phyloP scores from a whole-genome alignment of 2,329 filamentous ascomycete species.

The Hymenoscyphus fructigenus region DNA sequence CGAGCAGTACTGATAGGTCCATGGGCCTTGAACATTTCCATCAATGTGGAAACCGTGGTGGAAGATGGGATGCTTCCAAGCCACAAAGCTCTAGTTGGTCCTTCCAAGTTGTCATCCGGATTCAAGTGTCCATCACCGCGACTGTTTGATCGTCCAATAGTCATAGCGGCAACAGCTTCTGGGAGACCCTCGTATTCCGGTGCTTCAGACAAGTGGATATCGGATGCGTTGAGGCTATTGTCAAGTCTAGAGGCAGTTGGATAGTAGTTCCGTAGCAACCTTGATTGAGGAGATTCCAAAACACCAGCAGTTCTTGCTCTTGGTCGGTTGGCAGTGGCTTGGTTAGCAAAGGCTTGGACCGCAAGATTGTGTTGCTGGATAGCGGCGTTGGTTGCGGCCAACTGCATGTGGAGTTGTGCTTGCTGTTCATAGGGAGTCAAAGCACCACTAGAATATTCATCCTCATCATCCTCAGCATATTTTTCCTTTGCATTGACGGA shows the following conservation, averaged over 20 bases:
- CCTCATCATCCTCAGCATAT: conserved; percentile 85
- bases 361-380: conserved; percentile 92
- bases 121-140: conserved; percentile 62
- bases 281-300: conserved; percentile 57
- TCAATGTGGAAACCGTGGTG: conserved; percentile 90
- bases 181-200: conserved; percentile 78
- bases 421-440: conserved; percentile 56
- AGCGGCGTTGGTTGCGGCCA: conserved; percentile 63
- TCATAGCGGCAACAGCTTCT: conserved; percentile 79
- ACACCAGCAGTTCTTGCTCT: conserved; percentile 90
- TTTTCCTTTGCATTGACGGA: conserved; percentile 99
- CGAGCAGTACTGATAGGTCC: conserved; percentile 87
- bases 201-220: conserved; percentile 72
- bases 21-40: conserved; percentile 93
- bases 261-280: conserved; percentile 68
- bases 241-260: conserved; percentile 75
- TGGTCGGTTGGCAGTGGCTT: conserved; percentile 77
- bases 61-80: conserved; percentile 96
- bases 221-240: conserved; percentile 71
- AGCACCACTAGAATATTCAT: conserved; percentile 55
- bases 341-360: conserved; percentile 86
- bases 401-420: conserved; percentile 59
- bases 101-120: conserved; percentile 81
- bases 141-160: conserved; percentile 65
- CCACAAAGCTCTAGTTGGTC: conserved; percentile 91